Base-by-base conservation (phyloP, 352 stramenopile genomes). In the Globisporangium rhizosaccharum region DNA sequence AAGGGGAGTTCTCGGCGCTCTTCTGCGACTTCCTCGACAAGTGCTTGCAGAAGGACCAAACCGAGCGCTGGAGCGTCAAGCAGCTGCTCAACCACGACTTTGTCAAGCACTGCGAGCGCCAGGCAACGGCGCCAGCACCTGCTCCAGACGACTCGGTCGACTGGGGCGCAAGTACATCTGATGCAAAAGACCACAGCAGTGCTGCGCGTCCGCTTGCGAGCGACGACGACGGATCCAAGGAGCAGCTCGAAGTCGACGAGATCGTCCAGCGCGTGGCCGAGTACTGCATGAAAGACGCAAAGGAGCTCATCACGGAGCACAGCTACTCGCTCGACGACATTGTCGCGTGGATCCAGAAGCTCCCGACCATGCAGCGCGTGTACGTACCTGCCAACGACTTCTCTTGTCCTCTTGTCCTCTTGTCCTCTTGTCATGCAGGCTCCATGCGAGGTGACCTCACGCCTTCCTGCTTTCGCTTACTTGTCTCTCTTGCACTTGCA, bases 1-100 rank as follows among this genome's bases (percentile, higher is more conserved):
- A 79, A 25, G 75, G 71, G 41, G 79, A 88, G n/a, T 91, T 92
- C 59, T 94, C 84, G 9, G 61, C 72, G 2, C 59, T 81, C 17
- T 94, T 94, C 54, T 71, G 74, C 33, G 82, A 94, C 56, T 94
- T 94, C 54, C 61, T 94, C 1, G 82, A 81, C 52, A 91, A 90
- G 49, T 94, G 84, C 58, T 66, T 94, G 15, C 79, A 84, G 41
- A 92, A 92, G 45, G 82, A 94, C 33, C 82, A 92, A 39, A 72
- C 65, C 0, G 80, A 94, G 51, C 76, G 84, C 30, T 94, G 84
- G 84, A 90, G 75, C 46, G 70, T 93, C 58, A 90, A 90, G 57
- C 68, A 93, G 33, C 62, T 93, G 50, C 75, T 93, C 17, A 70
- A 67, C 41, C 84, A 93, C 65, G 74, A 86, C 14, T 93, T 93